Evolutionary conservation across 352 stramenopile species (phyloP), one percentile per base, ranked within the genome.

Genomic region (Thraustotheca clavata): DNA sequence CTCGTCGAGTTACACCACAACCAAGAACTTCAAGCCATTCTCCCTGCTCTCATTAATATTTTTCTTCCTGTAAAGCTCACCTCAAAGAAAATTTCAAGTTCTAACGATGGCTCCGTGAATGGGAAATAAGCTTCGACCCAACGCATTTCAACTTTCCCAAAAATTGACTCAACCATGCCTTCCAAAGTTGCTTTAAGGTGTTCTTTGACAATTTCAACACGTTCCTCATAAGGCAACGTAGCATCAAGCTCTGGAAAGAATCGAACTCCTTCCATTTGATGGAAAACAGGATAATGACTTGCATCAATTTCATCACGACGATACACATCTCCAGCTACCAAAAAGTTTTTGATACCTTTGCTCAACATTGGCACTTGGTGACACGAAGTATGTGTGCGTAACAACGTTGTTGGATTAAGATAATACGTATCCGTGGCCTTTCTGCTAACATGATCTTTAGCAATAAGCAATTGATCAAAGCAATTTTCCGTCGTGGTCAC

Each of bases 91-190:
- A 99, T 98, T 79, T 99, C 97, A 9, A 99, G 80, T 79, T 99
- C 97, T 35, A 98, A 87, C 34, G 92, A 99, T 18, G 96, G 96
- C 32, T 98, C 80, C 22, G 97, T 99, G 75, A 99, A 99, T 3
- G 97, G 97, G 74, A 99, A 99, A 74, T 99, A 99, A 11, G 92
- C 95, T 32, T 99, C 96, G 2, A 97, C 86, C 97, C 97, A 99
- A 59, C 94, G 84, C 80, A 98, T 98, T 73, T 99, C 80, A 0
- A 98, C 93, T 16, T 91, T 69, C 26, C 88, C 88, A 22, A 95
- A 96, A 0, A 99, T 77, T 52, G 91, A 76, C 43, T 85, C 72
- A 22, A 96, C 93, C 67, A 99, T 83, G 8, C 96, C 96, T 72
- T 99, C 94, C 12, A 99, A 77, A 3, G 82, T 89, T 31, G 83